Evolutionary conservation across 1,139 yeast species (phyloP).

Genomic region (Kazachstania sp.): DNA sequence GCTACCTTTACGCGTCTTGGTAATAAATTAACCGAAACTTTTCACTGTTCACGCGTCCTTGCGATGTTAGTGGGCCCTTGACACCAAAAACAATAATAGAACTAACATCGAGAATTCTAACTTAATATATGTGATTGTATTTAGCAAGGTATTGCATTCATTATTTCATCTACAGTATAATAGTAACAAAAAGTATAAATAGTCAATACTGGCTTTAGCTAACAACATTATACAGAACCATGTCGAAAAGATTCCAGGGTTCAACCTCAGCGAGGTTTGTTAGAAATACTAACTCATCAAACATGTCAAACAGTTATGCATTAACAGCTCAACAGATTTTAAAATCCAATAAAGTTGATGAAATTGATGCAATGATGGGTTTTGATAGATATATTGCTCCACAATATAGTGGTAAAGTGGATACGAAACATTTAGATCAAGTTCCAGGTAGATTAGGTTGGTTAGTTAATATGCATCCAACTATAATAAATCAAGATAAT

Average conservation of each 20-base stretch:
- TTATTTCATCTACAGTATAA: too few species aligned
- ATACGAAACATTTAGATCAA: conserved; percentile 15
- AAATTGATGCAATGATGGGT: conserved; percentile 72
- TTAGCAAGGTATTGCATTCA: too few species aligned
- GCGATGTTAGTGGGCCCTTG: too few species aligned
- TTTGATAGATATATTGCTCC: conserved; percentile 49
- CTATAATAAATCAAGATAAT: conserved; percentile 28
- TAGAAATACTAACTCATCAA: conserved; percentile 32
- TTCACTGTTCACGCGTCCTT: too few species aligned
- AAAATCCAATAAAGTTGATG: conserved; percentile 41
- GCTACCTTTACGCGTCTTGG: too few species aligned
- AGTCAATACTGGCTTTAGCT: too few species aligned
- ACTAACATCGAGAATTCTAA: too few species aligned
- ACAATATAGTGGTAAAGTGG: conserved; percentile 19
- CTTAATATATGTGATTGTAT: too few species aligned
- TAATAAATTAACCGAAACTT: too few species aligned
- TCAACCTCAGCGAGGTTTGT: conserved; percentile 28
- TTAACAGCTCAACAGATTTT: conserved; percentile 29
- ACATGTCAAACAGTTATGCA: conserved; percentile 19
- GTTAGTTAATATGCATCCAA: conserved; percentile 78
- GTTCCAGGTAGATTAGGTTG: conserved; percentile 76
- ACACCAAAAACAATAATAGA: too few species aligned
- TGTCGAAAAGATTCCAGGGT: conserved; percentile 9
- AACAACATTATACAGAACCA: neutral
- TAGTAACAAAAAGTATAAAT: too few species aligned